Percentiles rank a stretch among this genome's conserved stretches.
Conservation (phyloP, 768 basidiomycete species). For the Tulasnella sp. region DNA sequence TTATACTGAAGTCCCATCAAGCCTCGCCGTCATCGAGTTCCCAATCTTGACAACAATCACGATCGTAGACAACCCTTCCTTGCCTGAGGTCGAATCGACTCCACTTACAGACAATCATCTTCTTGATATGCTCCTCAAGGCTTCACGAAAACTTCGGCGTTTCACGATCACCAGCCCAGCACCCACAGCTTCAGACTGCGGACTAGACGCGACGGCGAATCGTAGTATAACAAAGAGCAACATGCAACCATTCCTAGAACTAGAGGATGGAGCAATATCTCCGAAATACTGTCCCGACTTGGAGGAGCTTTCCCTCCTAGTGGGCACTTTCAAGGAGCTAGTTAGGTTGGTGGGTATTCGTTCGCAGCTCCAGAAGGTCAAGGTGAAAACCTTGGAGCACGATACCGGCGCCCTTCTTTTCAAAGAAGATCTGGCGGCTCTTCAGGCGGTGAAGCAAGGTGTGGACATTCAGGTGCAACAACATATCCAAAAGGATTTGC, state of each 20-base stretch:
- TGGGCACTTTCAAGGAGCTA: neutral
- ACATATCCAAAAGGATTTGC: too few species aligned
- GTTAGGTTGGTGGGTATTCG: neutral
- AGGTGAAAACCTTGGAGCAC: neutral
- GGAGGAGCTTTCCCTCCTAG: neutral
- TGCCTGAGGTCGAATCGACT: too few species aligned
- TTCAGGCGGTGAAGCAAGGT: neutral
- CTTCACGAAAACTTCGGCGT: neutral
- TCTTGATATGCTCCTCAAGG: neutral
- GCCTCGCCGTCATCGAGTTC: neutral
- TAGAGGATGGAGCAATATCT: neutral
- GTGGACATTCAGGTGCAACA: too few species aligned
- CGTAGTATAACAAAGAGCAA: too few species aligned
- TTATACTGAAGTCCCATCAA: neutral
- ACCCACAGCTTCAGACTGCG: neutral
- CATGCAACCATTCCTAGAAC: neutral
- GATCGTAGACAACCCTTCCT: too few species aligned
- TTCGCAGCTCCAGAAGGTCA: neutral
- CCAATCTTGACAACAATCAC: neutral
- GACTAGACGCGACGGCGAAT: neutral
- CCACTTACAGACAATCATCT: too few species aligned
- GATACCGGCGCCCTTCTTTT: neutral
- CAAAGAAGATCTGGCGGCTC: neutral
- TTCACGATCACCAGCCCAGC: neutral
- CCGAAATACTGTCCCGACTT: neutral